Base-by-base conservation (phyloP, 163 green algal species). In the Prototheca wickerhamii region DNA sequence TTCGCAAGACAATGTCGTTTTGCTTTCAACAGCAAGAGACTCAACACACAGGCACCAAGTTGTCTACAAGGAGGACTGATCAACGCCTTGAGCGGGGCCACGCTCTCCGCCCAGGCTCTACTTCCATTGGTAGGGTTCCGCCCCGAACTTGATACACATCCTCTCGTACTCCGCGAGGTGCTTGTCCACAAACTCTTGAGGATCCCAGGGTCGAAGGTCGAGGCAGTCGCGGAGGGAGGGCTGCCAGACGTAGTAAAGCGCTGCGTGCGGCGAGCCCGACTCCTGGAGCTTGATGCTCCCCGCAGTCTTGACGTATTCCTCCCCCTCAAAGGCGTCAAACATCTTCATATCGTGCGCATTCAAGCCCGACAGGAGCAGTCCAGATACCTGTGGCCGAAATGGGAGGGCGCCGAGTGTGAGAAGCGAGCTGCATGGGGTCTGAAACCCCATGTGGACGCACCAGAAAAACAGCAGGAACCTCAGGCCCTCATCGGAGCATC, bases 101-200 rank as follows among this genome's bases (percentile, higher is more conserved):
- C n/a, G n/a, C n/a, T n/a, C n/a, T n/a, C n/a, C n/a, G n/a, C n/a
- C n/a, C n/a, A n/a, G n/a, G n/a, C n/a, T n/a, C 53, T 60, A 12
- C 28, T 23, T 18, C 25, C 53, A 35, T 34, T 37, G 4, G 18
- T 23, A 7, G 18, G 69, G 21, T 12, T 71, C 34, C 33, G 57
- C 51, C 4, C 57, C 33, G 67, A 74, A 66, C 21, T 34, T 12
- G 2, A 44, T 42, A 20, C 61, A 76, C 35, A 61, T 68, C 31
- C 58, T 30, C 15, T 82, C 37, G 30, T 83, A 86, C 2, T 43
- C 37, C 6, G 58, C 33, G 34, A 88, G 61, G 49, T 75, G 42
- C 28, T 62, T 55, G n/a, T 65, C 49, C 66, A 68, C 60, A 28
- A 72, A 78, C n/a, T 26, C 31, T 5, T 78, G 32, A 2, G 60